A percentile compares a stretch with the other conserved stretches of the same genome.
phyloP scores from a whole-genome alignment of 2,329 filamentous ascomycete species.

The Pseudogymnoascus sp. region DNA sequence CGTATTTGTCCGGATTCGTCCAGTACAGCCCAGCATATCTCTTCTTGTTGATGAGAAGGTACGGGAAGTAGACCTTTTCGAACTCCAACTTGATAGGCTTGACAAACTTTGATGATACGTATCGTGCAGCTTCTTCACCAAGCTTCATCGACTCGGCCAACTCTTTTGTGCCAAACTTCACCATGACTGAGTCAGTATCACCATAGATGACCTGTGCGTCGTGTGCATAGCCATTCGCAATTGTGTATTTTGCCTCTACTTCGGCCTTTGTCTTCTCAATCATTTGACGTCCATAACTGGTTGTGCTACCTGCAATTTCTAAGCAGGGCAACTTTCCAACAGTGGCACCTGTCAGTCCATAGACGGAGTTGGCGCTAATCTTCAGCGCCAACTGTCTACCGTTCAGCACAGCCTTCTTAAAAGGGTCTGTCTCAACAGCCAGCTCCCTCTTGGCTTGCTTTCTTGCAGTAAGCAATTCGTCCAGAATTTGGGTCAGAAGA shows the following conservation, averaged over 20 bases:
- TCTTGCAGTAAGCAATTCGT: conserved; percentile 84
- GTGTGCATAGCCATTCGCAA: conserved; percentile 89
- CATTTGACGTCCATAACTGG: conserved; percentile 95
- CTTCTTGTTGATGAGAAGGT: conserved; percentile 99
- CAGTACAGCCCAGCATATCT: conserved; percentile 96
- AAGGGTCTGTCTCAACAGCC: conserved; percentile 81
- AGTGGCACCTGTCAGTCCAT: conserved; percentile 92
- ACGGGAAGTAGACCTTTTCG: conserved; percentile 98
- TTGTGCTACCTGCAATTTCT: conserved; percentile 92
- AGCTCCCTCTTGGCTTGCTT: conserved; percentile 92
- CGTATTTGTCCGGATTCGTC: conserved; percentile 89
- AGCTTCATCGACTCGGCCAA: conserved; percentile 86
- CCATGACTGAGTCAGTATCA: conserved; percentile 99
- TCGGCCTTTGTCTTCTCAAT: conserved; percentile 98
- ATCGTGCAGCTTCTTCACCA: conserved; percentile 85
- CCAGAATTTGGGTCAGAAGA: conserved; percentile 87
- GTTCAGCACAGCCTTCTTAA: conserved; percentile 96
- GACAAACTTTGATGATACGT: conserved; percentile 84
- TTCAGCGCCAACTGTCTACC: conserved; percentile 95
- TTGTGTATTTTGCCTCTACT: conserved; percentile 82
- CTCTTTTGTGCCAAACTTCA: conserved; percentile 90
- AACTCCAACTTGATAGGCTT: conserved; percentile 99
- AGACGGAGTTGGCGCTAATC: conserved; percentile 94
- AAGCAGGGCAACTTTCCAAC: conserved; percentile 93
- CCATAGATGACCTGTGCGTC: conserved; percentile 97